Evolutionary conservation across 2,329 filamentous ascomycete genomes (phyloP), one percentile per base, ranked within the genome.

Genomic region (Verticillium nonalfalfae): DNA sequence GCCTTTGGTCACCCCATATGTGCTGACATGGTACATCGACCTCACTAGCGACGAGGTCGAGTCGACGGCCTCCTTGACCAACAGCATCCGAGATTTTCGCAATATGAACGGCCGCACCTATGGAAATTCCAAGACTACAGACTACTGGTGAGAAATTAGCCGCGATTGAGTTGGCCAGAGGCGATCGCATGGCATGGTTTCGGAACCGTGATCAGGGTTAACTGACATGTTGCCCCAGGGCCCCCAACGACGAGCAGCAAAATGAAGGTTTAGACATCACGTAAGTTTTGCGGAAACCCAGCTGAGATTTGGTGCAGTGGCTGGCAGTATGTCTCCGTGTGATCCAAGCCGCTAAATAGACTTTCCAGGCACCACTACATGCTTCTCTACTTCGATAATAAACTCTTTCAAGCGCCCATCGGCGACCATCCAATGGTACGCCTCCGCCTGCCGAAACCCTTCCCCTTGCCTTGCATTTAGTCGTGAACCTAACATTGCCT

Each of bases 321-420:
- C 52, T 15, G 33, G 21, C 52, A 55, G n/a, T 13, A 10, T 55
- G 52, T 13, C 52, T 31, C 33, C n/a, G 61, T 33, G 59, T 63
- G 38, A 61, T 63, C 38, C 38, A 40, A 13, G n/a, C 55, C 34
- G 15, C 31, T 36, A 13, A 35, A 57, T 31, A 21, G 14, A 18
- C 55, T 33, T 56, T 36, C 13, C 34, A 57, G 35, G 15, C 61
- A 61, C 39, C 61, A 63, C 21, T 58, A 58, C 1, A 18, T 62
- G 26, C 21, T 65, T 5, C 58, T 76, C 31, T 63, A 73, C 15
- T 65, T 76, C 0, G 69, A 70, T n/a, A 72, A 74, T 10, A 69
- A 71, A 35, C 70, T 79, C 4, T 74, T 71, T 61, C 66, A 76
- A 3, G 74, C 77, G 3, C 76, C 77, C 7, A 68, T 78, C 2